These are phyloP conservation scores for Nannizzia gypsea DNA, from an alignment of 2,329 filamentous ascomycete species.

Conservation along the genomic window DNA sequence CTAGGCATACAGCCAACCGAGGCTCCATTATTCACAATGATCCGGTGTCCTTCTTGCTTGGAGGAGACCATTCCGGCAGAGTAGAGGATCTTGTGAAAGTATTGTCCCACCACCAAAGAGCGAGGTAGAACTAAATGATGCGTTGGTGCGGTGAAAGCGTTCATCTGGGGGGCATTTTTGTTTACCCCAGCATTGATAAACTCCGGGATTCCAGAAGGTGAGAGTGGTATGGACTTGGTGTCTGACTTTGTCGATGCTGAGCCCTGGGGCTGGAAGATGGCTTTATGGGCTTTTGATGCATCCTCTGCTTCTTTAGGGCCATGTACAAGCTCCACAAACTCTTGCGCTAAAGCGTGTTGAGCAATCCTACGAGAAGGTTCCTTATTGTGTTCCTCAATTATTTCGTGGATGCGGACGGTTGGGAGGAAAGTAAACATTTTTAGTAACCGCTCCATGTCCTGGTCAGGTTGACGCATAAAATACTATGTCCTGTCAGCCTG, in stretches of 20 bases:
- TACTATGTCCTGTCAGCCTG: constrained; percentile 44
- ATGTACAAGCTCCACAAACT: constrained; percentile 72
- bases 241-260: constrained; percentile 17
- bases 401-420: constrained; percentile 49
- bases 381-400: constrained; percentile 56
- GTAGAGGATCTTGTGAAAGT: constrained; percentile 40
- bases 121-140: constrained; percentile 24
- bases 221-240: constrained; percentile 6
- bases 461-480: constrained; percentile 71
- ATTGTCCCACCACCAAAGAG: constrained; percentile 38
- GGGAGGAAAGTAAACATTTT: constrained; percentile 88
- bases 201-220: constrained; percentile 14
- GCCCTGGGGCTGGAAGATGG: constrained; percentile 31
- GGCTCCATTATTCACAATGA: constrained; percentile 40
- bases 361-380: constrained; percentile 63
- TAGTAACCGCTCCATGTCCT: constrained; percentile 67
- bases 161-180: background rate
- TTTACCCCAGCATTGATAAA: background rate
- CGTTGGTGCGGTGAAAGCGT: constrained; percentile 7
- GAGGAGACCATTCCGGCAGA: constrained; percentile 42
- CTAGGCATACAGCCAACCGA: constrained; percentile 37
- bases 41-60: constrained; percentile 40
- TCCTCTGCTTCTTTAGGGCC: constrained; percentile 52
- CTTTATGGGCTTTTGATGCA: constrained; percentile 47
- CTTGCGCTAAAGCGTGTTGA: constrained; percentile 70